A percentile compares a stretch with the other conserved stretches of the same genome.
Evolutionary conservation across 257 asterid genomes (phyloP).

Genomic region (Nicotiana noctiflora): DNA sequence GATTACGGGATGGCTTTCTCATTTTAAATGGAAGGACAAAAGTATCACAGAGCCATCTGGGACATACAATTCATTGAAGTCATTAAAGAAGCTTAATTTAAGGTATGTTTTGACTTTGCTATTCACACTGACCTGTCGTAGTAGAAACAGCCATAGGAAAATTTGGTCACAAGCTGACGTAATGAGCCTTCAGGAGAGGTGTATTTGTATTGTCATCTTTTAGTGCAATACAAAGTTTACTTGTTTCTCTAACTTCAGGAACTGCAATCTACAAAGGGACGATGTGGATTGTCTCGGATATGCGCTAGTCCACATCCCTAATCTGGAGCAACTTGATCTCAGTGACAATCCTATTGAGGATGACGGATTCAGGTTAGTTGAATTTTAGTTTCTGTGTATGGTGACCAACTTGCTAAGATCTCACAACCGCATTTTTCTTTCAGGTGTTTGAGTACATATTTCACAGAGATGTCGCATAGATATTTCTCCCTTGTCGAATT

Average conservation of each 20-base stretch:
- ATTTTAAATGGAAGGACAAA: constrained; percentile 42
- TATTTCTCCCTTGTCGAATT: constrained; percentile 47
- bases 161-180: not conserved
- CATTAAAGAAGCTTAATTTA: constrained; percentile 61
- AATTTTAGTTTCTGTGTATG: not conserved
- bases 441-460: constrained; percentile 67
- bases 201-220: not conserved
- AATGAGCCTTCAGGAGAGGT: not conserved
- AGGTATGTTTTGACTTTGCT: constrained; percentile 45
- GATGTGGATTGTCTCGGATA: constrained; percentile 61
- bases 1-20: constrained; percentile 78
- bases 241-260: constrained; percentile 39
- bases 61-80: constrained; percentile 49
- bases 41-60: constrained; percentile 28
- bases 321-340: constrained; percentile 75
- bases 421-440: not conserved
- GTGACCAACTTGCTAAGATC: not conserved
- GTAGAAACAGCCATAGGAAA: not conserved
- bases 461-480: constrained; percentile 44
- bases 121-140: not conserved
- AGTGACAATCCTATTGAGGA: constrained; percentile 76
- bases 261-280: constrained; percentile 44
- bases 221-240: constrained; percentile 9
- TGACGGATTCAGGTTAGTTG: constrained; percentile 56
- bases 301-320: constrained; percentile 63